These are phyloP conservation scores for Pichia occidentalis DNA, from an alignment of 805 yeast species.

Conservation along the genomic window DNA sequence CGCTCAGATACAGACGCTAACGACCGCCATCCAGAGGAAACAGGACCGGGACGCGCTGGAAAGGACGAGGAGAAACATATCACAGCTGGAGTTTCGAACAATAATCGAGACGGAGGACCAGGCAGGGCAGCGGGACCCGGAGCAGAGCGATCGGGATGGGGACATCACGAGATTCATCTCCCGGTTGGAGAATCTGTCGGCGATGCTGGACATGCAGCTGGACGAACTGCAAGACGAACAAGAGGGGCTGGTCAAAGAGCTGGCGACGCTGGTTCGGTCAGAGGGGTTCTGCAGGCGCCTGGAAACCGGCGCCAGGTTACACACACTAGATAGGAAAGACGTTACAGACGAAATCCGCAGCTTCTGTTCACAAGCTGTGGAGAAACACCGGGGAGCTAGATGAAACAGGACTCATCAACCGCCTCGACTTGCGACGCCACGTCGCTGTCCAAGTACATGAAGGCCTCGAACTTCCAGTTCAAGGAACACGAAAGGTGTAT, in stretches of 20 bases:
- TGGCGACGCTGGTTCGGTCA: too few species aligned
- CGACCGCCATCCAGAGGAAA: constrained; percentile 15
- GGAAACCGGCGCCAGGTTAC: too few species aligned
- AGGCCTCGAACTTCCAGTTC: constrained; percentile 75
- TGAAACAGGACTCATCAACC: constrained; percentile 20
- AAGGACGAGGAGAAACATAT: constrained; percentile 14
- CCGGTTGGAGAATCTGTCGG: too few species aligned
- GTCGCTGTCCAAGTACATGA: constrained; percentile 15
- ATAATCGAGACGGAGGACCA: constrained; percentile 7
- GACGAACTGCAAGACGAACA: too few species aligned
- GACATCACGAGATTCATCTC: too few species aligned
- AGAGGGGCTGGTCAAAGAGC: too few species aligned
- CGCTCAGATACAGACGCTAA: constrained; percentile 13
- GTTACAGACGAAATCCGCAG: constrained; percentile 2
- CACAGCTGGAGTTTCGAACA: constrained; percentile 11
- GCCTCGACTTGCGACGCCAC: constrained; percentile 4
- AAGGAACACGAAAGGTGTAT: constrained; percentile 69
- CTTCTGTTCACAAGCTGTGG: too few species aligned
- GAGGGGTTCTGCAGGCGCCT: too few species aligned
- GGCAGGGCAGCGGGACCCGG: constrained; percentile 2
- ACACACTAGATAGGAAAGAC: too few species aligned
- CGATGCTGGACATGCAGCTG: too few species aligned
- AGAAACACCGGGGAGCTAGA: background rate
- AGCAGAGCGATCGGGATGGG: too few species aligned
- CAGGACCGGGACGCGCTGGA: constrained; percentile 11